Percentiles rank a stretch among this genome's conserved stretches.
These are phyloP conservation scores for Microsporum ferrugineum DNA, from an alignment of 2,329 filamentous ascomycete species.

Conservation along the genomic window DNA sequence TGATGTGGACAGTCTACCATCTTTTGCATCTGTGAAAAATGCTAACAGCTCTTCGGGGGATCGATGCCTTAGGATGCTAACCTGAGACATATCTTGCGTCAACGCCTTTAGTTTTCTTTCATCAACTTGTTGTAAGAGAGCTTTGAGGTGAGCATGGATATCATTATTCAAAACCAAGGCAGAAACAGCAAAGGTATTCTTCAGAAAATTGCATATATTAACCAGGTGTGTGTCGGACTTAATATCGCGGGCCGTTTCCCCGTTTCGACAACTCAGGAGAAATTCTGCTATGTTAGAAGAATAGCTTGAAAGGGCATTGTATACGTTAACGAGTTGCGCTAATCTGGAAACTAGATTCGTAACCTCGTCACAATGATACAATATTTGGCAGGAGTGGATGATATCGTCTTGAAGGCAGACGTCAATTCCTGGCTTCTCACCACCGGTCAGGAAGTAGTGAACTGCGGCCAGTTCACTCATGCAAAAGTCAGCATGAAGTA, in stretches of 20 bases:
- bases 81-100: not conserved
- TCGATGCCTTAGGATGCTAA: conserved; percentile 13
- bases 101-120: not conserved
- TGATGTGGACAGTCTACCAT: conserved; percentile 14
- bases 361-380: not conserved
- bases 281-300: not conserved
- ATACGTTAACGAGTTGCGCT: not conserved
- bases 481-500: conserved; percentile 22
- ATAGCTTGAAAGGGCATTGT: not conserved
- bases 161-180: not conserved
- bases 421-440: conserved; percentile 9
- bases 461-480: conserved; percentile 18
- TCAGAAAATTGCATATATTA: not conserved
- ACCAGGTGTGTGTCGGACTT: not conserved
- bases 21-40: conserved; percentile 18
- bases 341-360: not conserved
- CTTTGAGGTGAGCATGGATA: not conserved
- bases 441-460: conserved; percentile 10
- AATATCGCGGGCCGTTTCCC: not conserved
- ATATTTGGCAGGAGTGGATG: not conserved
- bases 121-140: not conserved
- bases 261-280: not conserved
- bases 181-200: not conserved
- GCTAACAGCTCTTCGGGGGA: conserved; percentile 13
- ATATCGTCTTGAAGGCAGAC: conserved; percentile 14